Base-by-base conservation (phyloP, 805 yeast species). In the Spathaspora girioi region DNA sequence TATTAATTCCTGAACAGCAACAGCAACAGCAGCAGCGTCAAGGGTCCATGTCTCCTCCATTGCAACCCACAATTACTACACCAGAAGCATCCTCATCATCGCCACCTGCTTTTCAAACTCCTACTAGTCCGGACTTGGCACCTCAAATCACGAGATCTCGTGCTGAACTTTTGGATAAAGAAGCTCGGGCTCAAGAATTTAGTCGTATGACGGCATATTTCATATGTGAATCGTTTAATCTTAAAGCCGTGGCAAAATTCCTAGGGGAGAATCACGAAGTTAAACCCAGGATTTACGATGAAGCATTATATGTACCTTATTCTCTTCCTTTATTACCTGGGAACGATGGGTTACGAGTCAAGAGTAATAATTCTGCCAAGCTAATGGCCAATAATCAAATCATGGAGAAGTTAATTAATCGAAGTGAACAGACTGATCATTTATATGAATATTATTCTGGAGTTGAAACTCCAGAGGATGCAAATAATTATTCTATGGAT, bases 161-260 rank as follows among this genome's bases (percentile, higher is more conserved):
- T 12, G 87, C 84, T 5, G 89, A 81, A 60, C 66, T 77, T 50
- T 75, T 79, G 81, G 76, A 80, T 38, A 83, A 79, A 57, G 88
- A 83, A 40, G 71, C 73, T 29, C 64, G 89, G 44, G 81, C 83
- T 7, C 81, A 78, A 27, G 87, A 83, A 54, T 78, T 86, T 56
- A 83, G 96, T 41, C 70, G 99, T 55, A 91, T 92, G 50, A 92
- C 98, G 0, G 97, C 98, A 1, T 93, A 93, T 68, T 81, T 90
- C 57, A 86, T 92, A 5, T 85, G 97, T 15, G 97, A 90, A 52
- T 89, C 87, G 31, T 85, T 90, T 61, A 78, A 88, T 59, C 68
- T 94, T 49, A 75, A 76, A 31, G 71, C 79, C 6, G 81, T 90
- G 2, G 77, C 86, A 1, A 75, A 77, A 44, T 93, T 89, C 59